Evolutionary conservation across 2,329 filamentous ascomycete species (phyloP).

Genomic region (Lojkania enalia): DNA sequence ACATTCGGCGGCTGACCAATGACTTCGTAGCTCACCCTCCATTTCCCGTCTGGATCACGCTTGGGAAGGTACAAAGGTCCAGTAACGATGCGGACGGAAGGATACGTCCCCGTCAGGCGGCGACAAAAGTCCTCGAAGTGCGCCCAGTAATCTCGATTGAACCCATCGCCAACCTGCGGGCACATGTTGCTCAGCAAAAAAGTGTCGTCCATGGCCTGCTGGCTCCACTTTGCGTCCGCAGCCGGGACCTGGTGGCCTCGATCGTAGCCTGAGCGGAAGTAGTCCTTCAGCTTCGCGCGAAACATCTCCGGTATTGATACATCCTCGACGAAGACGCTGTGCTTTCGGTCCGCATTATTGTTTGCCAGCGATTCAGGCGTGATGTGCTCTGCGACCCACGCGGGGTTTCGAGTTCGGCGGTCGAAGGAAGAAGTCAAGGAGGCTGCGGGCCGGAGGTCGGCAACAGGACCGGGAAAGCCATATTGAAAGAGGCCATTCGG

Average conservation of each 20-base stretch:
- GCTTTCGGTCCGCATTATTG: slow-evolving; percentile 78
- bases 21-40: slow-evolving; percentile 93
- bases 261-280: slow-evolving; percentile 93
- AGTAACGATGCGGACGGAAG: slow-evolving; percentile 87
- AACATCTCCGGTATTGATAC: slow-evolving; percentile 78
- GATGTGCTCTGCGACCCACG: slow-evolving; percentile 94
- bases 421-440: slow-evolving; percentile 88
- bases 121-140: slow-evolving; percentile 98
- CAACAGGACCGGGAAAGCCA: slow-evolving; percentile 85
- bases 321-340: slow-evolving; percentile 85
- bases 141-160: slow-evolving; percentile 99
- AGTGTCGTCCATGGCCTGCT: slow-evolving; percentile 91
- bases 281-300: slow-evolving; percentile 88
- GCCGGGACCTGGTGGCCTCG: slow-evolving; percentile 96
- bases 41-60: slow-evolving; percentile 87
- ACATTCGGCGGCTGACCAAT: slow-evolving; percentile 93
- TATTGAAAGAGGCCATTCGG: slow-evolving; percentile 58
- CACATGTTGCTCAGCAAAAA: slow-evolving; percentile 97
- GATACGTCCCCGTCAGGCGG: slow-evolving; percentile 76
- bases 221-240: slow-evolving; percentile 94
- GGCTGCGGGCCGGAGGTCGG: slow-evolving; percentile 75
- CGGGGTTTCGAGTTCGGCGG: slow-evolving; percentile 84
- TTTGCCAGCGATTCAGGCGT: slow-evolving; percentile 78
- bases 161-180: slow-evolving; percentile 95
- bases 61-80: slow-evolving; percentile 92